phyloP scores from a whole-genome alignment of 73 alveolate genomes.

The Paramecium pentaurelia region DNA sequence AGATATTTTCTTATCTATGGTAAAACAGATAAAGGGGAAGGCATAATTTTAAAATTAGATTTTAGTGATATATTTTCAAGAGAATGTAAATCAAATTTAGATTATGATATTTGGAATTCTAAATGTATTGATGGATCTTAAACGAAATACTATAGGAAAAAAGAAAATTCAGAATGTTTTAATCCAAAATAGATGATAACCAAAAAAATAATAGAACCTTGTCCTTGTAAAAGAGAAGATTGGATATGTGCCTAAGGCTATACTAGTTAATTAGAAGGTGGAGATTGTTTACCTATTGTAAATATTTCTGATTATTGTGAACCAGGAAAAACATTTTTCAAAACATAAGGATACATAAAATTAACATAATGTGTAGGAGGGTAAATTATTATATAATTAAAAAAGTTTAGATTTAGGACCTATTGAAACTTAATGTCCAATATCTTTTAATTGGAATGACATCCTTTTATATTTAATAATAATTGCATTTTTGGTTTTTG shows the following conservation, averaged over 20 bases:
- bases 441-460: background rate
- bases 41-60: background rate
- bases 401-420: slow-evolving; percentile 28
- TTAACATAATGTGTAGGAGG: slow-evolving; percentile 25
- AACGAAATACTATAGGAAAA: slow-evolving; percentile 19
- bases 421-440: slow-evolving; percentile 3
- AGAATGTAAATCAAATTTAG: background rate
- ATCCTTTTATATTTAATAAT: background rate
- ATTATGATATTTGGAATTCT: slow-evolving; percentile 15
- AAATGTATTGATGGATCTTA: background rate
- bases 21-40: slow-evolving; percentile 17
- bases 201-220: background rate
- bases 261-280: background rate
- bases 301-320: background rate
- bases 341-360: slow-evolving; percentile 1
- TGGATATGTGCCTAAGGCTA: slow-evolving; percentile 43
- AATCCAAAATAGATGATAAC: slow-evolving; percentile 6
- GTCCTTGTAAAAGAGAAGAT: slow-evolving; percentile 34
- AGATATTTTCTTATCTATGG: slow-evolving; percentile 15
- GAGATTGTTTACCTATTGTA: background rate
- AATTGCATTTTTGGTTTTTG: background rate
- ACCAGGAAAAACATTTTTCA: background rate
- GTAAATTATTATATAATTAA: background rate
- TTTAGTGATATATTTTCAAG: background rate
- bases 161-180: background rate